phyloP scores from a whole-genome alignment of 305 asterid genomes.

The Solanum hybrid region DNA sequence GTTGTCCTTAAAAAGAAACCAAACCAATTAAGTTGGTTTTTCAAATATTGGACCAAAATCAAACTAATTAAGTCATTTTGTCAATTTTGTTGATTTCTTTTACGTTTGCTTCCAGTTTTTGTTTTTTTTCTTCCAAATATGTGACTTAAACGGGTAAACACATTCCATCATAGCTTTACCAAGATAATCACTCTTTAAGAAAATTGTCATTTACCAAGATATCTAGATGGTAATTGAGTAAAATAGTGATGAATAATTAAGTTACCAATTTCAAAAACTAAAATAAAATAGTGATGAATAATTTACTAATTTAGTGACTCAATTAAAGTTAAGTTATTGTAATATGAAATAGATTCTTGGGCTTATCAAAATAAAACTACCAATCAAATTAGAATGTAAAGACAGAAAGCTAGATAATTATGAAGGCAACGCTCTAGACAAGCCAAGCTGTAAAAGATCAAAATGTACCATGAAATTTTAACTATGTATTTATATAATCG shows the following conservation, averaged over 20 bases:
- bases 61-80: not conserved
- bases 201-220: not conserved
- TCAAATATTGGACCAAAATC: not conserved
- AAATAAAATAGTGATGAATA: not conserved
- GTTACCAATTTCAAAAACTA: not conserved
- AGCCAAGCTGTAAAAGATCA: not conserved
- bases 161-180: not conserved
- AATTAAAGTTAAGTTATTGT: not conserved
- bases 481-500: not conserved
- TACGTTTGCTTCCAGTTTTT: not conserved
- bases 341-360: not conserved
- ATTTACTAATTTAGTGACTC: not conserved
- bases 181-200: not conserved
- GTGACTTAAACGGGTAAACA: not conserved
- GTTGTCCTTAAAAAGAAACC: not conserved
- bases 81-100: not conserved
- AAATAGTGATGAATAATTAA: not conserved
- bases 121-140: not conserved
- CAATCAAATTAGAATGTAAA: not conserved
- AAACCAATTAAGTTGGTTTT: not conserved
- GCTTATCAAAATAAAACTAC: not conserved
- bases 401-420: not conserved
- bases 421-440: not conserved
- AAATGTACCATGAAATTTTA: not conserved
- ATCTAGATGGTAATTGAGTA: not conserved